A percentile compares a stretch with the other conserved stretches of the same genome.
These are phyloP conservation scores for Phylloporus arenicola DNA, from an alignment of 768 basidiomycete genomes.

Conservation along the genomic window DNA sequence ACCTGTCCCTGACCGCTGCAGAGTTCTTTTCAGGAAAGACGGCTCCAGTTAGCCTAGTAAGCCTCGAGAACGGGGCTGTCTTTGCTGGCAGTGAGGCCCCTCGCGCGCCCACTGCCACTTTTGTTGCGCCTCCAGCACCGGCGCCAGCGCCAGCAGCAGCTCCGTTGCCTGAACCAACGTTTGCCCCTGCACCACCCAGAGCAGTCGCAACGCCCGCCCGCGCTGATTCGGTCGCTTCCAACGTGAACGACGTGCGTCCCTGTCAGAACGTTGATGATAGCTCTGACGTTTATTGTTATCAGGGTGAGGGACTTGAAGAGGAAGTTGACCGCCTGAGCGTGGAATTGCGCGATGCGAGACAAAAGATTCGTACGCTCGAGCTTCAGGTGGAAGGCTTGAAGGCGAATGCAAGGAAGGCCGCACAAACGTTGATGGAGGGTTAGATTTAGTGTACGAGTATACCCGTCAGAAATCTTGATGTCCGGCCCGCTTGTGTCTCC, in stretches of 20 bases:
- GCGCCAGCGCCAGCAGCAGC: constrained; percentile 12
- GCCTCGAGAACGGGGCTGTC: constrained; percentile 63
- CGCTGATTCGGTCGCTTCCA: constrained; percentile 10
- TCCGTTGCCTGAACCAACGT: constrained; percentile 31
- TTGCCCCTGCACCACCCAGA: constrained; percentile 29
- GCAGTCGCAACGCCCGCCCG: constrained; percentile 22
- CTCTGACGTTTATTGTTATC: neutral
- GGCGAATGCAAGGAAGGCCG: constrained; percentile 73
- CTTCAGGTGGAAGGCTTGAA: constrained; percentile 71
- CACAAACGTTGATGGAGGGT: constrained; percentile 48
- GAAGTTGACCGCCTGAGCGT: constrained; percentile 60
- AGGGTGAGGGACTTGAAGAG: constrained; percentile 31
- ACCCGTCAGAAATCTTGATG: too few species aligned
- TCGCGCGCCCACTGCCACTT: constrained; percentile 25
- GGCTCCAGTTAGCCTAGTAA: constrained; percentile 71
- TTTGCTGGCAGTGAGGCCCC: constrained; percentile 28
- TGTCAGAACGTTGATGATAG: constrained; percentile 2
- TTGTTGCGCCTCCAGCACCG: constrained; percentile 22
- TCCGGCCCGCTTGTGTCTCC: constrained; percentile 27
- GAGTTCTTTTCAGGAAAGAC: constrained; percentile 89
- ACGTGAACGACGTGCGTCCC: constrained; percentile 31
- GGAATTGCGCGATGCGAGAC: constrained; percentile 74
- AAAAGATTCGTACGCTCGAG: constrained; percentile 79
- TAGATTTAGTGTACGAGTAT: constrained; percentile 8
- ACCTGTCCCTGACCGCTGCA: constrained; percentile 72